Conservation (phyloP, 2,329 filamentous ascomycete species). For the Sclerotinia glacialis region DNA sequence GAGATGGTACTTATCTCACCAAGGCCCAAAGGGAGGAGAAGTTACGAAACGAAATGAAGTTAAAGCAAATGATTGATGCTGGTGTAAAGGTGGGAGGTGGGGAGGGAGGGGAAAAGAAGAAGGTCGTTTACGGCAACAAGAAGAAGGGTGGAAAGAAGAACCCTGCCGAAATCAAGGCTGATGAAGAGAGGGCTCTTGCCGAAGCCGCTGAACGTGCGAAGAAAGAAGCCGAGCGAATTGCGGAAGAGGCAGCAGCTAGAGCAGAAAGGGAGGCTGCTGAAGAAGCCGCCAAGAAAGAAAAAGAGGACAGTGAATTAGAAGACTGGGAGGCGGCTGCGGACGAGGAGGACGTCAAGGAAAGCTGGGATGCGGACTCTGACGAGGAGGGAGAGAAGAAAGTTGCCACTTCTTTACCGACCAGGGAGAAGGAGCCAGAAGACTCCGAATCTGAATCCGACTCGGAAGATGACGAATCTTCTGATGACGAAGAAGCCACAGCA, state of each 20-base stretch:
- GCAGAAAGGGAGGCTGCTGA: constrained; percentile 58
- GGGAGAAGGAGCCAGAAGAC: constrained; percentile 48
- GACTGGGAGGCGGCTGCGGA: constrained; percentile 88
- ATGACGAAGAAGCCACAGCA: constrained; percentile 75
- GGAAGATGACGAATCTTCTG: constrained; percentile 46
- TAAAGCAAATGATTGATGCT: constrained; percentile 81
- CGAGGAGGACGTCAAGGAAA: constrained; percentile 81
- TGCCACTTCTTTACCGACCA: constrained; percentile 30
- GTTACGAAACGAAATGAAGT: constrained; percentile 71
- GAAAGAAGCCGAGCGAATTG: constrained; percentile 63
- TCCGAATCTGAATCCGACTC: constrained; percentile 61
- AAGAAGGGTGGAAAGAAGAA: constrained; percentile 66
- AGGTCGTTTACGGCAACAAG: constrained; percentile 70
- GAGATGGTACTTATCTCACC: constrained; percentile 81
- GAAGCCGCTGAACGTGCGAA: constrained; percentile 74
- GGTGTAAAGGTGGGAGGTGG: constrained; percentile 68
- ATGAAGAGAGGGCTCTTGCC: constrained; percentile 74
- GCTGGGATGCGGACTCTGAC: constrained; percentile 84
- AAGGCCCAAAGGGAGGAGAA: constrained; percentile 84
- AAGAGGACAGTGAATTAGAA: constrained; percentile 60
- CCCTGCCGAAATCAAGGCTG: constrained; percentile 53
- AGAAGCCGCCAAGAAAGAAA: constrained; percentile 53
- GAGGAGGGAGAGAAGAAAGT: constrained; percentile 55
- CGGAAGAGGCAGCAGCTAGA: constrained; percentile 61
- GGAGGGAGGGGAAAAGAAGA: constrained; percentile 56